A percentile compares a stretch with the other conserved stretches of the same genome.
phyloP scores from a whole-genome alignment of 331 rosid species.

The Prunus yedoensis region DNA sequence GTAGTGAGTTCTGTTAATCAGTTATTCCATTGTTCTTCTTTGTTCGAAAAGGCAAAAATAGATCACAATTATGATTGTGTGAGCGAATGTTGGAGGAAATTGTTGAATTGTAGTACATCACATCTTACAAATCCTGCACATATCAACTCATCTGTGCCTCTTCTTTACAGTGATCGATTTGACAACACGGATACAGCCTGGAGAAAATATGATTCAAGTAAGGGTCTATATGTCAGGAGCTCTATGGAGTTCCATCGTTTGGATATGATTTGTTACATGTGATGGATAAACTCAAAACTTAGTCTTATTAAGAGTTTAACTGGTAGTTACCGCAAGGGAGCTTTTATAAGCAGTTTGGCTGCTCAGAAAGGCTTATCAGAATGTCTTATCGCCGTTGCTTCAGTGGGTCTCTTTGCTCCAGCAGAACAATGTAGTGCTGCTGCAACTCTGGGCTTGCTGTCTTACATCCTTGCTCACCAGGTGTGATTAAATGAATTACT shows the following conservation, averaged over 20 bases:
- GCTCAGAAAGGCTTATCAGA: constrained; percentile 50
- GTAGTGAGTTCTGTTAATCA: not conserved
- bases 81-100: not conserved
- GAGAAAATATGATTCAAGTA: constrained; percentile 57
- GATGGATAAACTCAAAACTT: not conserved
- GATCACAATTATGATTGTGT: not conserved
- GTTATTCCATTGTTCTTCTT: not conserved
- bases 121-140: constrained; percentile 2
- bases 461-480: constrained; percentile 57
- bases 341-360: constrained; percentile 54
- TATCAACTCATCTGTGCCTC: not conserved
- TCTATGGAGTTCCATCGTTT: constrained; percentile 13
- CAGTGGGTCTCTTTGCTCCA: constrained; percentile 58
- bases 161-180: constrained; percentile 48
- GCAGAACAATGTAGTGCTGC: constrained; percentile 68
- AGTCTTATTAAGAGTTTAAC: constrained; percentile 31
- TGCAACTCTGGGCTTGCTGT: constrained; percentile 49
- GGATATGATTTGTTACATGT: not conserved
- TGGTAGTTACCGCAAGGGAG: constrained; percentile 60
- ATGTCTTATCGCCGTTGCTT: constrained; percentile 49
- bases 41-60: not conserved
- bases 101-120: not conserved
- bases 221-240: constrained; percentile 24
- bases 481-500: constrained; percentile 26
- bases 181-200: constrained; percentile 59